Evolutionary conservation across 106 monocot genomes (phyloP).

Genomic region (Iris macrosiphon): DNA sequence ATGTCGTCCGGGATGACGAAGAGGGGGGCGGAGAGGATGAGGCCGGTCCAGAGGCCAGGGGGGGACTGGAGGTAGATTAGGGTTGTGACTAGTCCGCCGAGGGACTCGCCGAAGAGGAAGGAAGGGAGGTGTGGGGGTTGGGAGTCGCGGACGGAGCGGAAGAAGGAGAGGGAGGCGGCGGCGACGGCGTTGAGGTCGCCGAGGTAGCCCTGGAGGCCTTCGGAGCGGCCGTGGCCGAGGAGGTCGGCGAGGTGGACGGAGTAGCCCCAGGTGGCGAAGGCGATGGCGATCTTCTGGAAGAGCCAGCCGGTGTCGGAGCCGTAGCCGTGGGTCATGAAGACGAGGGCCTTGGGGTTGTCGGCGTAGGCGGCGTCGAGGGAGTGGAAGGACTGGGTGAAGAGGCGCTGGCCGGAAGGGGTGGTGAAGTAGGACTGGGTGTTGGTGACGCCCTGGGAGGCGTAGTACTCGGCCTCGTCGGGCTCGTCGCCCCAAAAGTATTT

Average conservation of each 20-base stretch:
- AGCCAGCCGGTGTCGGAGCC: constrained; percentile 91
- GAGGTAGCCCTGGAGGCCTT: constrained; percentile 66
- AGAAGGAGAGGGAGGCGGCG: constrained; percentile 73
- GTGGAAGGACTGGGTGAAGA: constrained; percentile 91
- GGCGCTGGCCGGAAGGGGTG: constrained; percentile 38
- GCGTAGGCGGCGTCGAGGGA: constrained; percentile 29
- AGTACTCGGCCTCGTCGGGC: constrained; percentile 66
- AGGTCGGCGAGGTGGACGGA: constrained; percentile 94
- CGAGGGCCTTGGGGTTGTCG: constrained; percentile 43
- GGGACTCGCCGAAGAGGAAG: constrained; percentile 92
- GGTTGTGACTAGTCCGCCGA: constrained; percentile 73
- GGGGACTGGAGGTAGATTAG: constrained; percentile 68
- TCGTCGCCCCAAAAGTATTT: constrained; percentile 75
- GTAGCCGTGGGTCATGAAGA: constrained; percentile 98
- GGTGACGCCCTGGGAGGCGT: constrained; percentile 58
- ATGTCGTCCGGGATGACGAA: constrained; percentile 86
- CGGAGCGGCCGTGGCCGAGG: constrained; percentile 89
- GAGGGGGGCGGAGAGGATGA: constrained; percentile 85
- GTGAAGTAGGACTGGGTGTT: constrained; percentile 71
- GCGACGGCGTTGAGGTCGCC: constrained; percentile 71
- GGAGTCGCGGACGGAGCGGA: constrained; percentile 49
- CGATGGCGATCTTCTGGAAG: constrained; percentile 92
- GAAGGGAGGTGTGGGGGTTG: constrained; percentile 42
- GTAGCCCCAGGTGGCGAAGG: constrained; percentile 77
- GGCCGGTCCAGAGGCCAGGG: constrained; percentile 58